These are phyloP conservation scores for Chaetomium cochliodes DNA, from an alignment of 495 filamentous ascomycete species.

Conservation along the genomic window DNA sequence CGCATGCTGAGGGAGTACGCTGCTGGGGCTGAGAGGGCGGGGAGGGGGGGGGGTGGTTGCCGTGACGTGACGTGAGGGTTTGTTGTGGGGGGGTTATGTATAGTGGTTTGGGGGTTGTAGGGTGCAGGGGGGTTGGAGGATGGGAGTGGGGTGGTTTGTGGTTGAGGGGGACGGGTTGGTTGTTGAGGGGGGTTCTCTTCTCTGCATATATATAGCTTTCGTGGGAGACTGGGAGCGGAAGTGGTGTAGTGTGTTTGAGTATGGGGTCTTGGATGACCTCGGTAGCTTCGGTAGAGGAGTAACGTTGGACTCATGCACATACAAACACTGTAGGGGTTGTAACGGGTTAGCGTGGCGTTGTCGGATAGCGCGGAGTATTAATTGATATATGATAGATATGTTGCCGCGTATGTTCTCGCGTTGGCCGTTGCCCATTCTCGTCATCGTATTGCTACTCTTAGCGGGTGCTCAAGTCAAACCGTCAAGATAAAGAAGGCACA, in stretches of 20 bases:
- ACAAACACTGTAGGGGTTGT: background rate
- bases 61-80: background rate
- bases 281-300: background rate
- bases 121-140: background rate
- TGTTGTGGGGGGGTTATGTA: no score
- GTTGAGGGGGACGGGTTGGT: no score
- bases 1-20: slow-evolving; percentile 30
- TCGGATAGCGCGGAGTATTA: background rate
- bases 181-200: no score
- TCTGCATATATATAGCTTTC: no score
- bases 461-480: no score
- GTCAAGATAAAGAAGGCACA: background rate
- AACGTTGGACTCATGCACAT: background rate
- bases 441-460: no score
- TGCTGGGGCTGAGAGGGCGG: no score
- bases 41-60: background rate
- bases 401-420: background rate
- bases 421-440: no score
- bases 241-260: no score
- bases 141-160: background rate
- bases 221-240: no score
- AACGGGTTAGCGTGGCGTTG: background rate
- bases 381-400: background rate
- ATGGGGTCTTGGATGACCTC: no score
- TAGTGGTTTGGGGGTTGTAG: background rate